phyloP scores from a whole-genome alignment of 176 grass and related monocot genomes.

The Cenchrus americanus region DNA sequence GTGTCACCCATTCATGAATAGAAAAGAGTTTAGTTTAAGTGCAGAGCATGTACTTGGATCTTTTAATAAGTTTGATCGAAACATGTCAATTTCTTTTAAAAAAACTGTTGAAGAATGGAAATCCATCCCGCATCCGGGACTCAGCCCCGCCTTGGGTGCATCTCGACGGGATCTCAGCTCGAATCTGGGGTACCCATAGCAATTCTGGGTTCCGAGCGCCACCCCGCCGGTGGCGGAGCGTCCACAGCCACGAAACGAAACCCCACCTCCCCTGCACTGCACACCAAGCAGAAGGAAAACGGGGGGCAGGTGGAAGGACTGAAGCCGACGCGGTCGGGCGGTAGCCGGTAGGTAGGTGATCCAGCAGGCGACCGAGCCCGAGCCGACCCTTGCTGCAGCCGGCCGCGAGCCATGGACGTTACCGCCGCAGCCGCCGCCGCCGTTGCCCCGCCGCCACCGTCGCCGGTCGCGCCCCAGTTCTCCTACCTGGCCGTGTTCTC shows the following conservation, averaged over 20 bases:
- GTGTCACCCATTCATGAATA: too few relatives aligned
- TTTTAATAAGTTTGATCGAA: too few relatives aligned
- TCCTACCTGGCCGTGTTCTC: slow-evolving; percentile 67
- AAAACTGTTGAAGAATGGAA: too few relatives aligned
- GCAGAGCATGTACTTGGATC: too few relatives aligned
- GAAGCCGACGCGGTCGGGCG: background rate
- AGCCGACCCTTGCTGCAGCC: background rate
- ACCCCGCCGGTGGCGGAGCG: background rate
- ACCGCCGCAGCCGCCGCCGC: slow-evolving; percentile 3
- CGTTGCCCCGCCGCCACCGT: background rate
- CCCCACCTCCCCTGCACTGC: background rate
- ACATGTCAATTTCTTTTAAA: too few relatives aligned
- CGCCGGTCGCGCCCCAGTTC: slow-evolving; percentile 50
- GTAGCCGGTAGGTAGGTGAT: background rate
- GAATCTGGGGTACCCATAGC: background rate
- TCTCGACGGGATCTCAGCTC: background rate
- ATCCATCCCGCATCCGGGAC: too few relatives aligned
- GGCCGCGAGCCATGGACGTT: slow-evolving; percentile 35
- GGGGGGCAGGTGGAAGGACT: background rate
- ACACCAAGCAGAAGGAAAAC: background rate
- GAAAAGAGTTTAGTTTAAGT: too few relatives aligned
- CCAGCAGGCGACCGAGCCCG: slow-evolving; percentile 7
- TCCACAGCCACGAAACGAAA: background rate
- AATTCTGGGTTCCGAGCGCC: background rate
- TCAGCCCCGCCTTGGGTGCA: background rate